These are phyloP conservation scores for Cladophialophora carrionii DNA, from an alignment of 2,329 filamentous ascomycete species.

Conservation along the genomic window DNA sequence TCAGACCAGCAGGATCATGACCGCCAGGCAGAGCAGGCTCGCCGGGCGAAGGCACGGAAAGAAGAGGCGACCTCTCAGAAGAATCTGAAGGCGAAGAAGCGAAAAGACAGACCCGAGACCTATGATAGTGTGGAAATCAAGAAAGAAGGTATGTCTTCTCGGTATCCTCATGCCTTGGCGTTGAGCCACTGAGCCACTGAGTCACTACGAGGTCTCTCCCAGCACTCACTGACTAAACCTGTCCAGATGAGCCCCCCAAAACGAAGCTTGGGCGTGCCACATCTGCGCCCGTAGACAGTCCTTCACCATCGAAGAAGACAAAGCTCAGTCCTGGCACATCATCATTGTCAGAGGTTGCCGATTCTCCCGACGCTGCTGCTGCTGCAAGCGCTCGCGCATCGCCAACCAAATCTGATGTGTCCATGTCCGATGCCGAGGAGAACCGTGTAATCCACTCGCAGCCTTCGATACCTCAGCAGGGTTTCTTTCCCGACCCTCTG, in stretches of 20 bases:
- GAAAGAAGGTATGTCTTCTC: constrained; percentile 55
- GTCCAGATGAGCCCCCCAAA: constrained; percentile 32
- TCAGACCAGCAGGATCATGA: constrained; percentile 58
- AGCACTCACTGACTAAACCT: constrained; percentile 13
- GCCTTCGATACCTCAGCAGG: constrained; percentile 72
- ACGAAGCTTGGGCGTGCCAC: constrained; percentile 29
- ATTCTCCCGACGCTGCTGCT: constrained; percentile 43
- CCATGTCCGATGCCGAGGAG: constrained; percentile 57
- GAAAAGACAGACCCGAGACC: constrained; percentile 68
- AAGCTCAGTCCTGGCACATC: constrained; percentile 40
- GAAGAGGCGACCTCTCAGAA: constrained; percentile 54
- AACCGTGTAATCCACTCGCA: constrained; percentile 59
- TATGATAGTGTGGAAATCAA: constrained; percentile 60
- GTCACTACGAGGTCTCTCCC: not conserved
- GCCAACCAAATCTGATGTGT: constrained; percentile 65
- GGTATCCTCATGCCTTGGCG: constrained; percentile 5
- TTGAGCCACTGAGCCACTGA: too few species aligned
- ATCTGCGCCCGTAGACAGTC: constrained; percentile 35
- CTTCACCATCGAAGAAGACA: constrained; percentile 39
- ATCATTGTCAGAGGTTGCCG: constrained; percentile 39
- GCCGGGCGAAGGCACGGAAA: constrained; percentile 51
- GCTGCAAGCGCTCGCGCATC: constrained; percentile 62
- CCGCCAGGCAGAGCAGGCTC: constrained; percentile 53
- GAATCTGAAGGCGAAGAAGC: constrained; percentile 72
- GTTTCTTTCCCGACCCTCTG: constrained; percentile 88